Conservation (phyloP, 768 basidiomycete genomes). For the Suillus placidus region DNA sequence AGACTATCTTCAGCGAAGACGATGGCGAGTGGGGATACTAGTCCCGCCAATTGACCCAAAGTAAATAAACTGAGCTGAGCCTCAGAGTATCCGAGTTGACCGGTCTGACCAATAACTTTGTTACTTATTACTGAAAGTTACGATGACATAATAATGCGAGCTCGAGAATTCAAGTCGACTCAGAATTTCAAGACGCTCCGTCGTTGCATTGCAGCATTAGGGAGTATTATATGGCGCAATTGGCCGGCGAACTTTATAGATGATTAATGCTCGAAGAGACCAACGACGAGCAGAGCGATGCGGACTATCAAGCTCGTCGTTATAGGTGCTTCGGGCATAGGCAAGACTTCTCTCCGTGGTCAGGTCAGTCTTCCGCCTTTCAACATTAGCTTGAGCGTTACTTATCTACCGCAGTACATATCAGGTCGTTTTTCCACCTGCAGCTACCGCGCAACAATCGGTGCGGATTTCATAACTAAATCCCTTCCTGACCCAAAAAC, state of each 20-base stretch:
- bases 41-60: not conserved
- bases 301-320: conserved; percentile 80
- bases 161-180: no score
- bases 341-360: conserved; percentile 78
- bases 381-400: not conserved
- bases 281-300: conserved; percentile 40
- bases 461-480: conserved; percentile 86
- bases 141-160: no score
- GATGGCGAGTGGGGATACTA: not conserved
- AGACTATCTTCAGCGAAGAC: not conserved
- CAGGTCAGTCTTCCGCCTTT: conserved; percentile 49
- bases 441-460: conserved; percentile 83
- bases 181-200: no score
- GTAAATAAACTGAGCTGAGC: no score
- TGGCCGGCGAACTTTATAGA: not conserved
- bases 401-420: conserved; percentile 62
- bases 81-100: no score
- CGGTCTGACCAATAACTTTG: no score
- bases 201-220: no score
- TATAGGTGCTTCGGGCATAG: conserved; percentile 82
- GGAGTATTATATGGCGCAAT: not conserved
- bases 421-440: conserved; percentile 74
- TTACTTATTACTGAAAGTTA: no score
- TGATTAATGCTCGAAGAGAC: not conserved
- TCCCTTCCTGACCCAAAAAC: conserved; percentile 61